Evolutionary conservation across 192 early-diverging fungal genomes (phyloP).

Genomic region (Gryganskiella cystojenkinii): DNA sequence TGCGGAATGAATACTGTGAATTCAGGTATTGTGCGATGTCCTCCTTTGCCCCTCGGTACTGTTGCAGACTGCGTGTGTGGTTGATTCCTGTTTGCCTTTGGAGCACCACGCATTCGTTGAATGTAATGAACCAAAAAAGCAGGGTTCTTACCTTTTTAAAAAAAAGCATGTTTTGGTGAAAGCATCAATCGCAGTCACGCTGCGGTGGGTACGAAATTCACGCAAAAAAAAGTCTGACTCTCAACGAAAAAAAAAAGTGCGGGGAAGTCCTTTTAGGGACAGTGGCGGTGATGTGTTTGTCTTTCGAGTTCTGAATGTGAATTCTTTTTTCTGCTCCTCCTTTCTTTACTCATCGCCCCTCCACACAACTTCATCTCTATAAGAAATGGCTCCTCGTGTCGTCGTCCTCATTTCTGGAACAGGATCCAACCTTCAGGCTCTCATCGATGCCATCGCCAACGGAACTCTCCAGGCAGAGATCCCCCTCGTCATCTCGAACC

Average conservation of each 20-base stretch:
- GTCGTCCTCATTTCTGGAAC: conserved; percentile 96
- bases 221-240: neutral
- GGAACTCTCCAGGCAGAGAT: conserved; percentile 73
- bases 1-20: too few relatives aligned
- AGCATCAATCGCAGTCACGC: neutral
- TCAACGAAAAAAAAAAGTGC: neutral
- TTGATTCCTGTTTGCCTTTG: too few relatives aligned
- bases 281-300: too few relatives aligned
- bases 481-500: conserved; percentile 91
- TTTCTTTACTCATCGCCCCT: neutral
- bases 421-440: conserved; percentile 96
- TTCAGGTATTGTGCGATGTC: too few relatives aligned
- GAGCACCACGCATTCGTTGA: too few relatives aligned
- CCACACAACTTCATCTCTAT: neutral
- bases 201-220: neutral
- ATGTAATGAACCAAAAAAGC: too few relatives aligned
- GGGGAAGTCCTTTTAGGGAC: neutral
- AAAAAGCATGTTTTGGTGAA: too few relatives aligned
- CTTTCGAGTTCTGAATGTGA: neutral
- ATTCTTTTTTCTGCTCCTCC: neutral
- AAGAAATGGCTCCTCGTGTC: conserved; percentile 60
- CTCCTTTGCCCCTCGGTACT: too few relatives aligned
- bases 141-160: too few relatives aligned
- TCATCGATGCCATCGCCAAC: conserved; percentile 82
- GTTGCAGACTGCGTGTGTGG: too few relatives aligned